Evolutionary conservation across 805 yeast genomes (phyloP), one percentile per base, ranked within the genome.

Genomic region (Starmerella tilneyi): DNA sequence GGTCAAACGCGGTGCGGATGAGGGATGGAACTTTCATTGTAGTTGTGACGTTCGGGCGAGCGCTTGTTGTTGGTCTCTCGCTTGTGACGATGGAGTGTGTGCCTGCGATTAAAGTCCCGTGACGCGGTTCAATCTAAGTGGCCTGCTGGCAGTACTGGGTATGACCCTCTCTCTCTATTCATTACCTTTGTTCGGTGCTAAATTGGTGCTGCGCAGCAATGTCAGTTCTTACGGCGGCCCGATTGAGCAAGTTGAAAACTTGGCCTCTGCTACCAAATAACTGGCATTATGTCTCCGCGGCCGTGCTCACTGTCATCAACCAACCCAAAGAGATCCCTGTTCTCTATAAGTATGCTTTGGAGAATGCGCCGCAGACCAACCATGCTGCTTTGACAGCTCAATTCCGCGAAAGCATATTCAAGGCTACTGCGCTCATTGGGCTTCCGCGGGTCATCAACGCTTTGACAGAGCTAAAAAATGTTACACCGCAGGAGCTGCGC

Each of bases 361-460:
- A 51, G 11, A 28, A 46, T 6, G 44, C 53, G n/a, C 50, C 52
- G 21, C 48, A 46, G 13, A 44, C 38, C 23, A 55, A 39, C 31
- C 66, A 56, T 35, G 50, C 43, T 51, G 50, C 45, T 33, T 49
- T 72, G 6, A 69, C 88, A 0, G 67, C 68, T 32, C 74, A 80
- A 53, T 66, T 81, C 43, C 68, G 94, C 48, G 96, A 88, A 56
- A 78, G 86, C 8, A 64, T 88, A 3, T 64, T 88, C 56, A 88
- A 86, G 58, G 70, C 84, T 3, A 72, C 81, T 0, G 94, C 94
- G 0, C 64, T 88, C 37, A 75, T 78, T 13, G 96, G 96, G 0
- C 68, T 86, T 12, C 96, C 96, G 1, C 79, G 79, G 54, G 75
- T 86, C 1, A 88, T 88, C 60, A 88, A 86, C 60, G 73, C 94